Conservation (phyloP, 1,284 basidiomycete genomes). For the Puccinia novopanici region DNA sequence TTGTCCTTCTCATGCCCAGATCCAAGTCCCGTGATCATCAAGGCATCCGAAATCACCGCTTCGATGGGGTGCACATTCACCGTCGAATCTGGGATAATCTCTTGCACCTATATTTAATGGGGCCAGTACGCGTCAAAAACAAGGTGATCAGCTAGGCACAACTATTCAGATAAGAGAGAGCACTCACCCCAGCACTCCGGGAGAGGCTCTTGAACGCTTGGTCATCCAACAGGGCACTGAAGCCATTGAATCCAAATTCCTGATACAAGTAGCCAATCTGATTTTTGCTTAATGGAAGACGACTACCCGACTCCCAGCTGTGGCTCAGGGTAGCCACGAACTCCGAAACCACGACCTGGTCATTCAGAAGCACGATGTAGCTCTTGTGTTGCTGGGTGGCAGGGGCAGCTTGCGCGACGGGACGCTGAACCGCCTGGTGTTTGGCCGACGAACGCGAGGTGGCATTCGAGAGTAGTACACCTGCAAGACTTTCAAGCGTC, state of each 20-base stretch:
- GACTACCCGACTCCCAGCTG: neutral
- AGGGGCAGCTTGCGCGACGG: neutral
- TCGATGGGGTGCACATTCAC: slow-evolving; percentile 24
- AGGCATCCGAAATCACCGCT: slow-evolving; percentile 3
- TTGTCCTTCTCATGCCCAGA: neutral
- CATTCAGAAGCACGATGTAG: slow-evolving; percentile 25
- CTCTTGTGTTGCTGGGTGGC: neutral
- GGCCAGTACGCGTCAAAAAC: neutral
- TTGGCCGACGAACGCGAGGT: neutral
- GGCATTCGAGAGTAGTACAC: neutral
- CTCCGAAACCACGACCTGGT: slow-evolving; percentile 11
- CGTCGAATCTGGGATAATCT: slow-evolving; percentile 24
- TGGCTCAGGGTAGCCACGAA: slow-evolving; percentile 4
- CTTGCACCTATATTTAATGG: slow-evolving; percentile 26
- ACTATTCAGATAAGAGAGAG: neutral
- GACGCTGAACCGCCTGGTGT: neutral
- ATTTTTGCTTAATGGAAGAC: neutral
- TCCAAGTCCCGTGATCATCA: neutral
- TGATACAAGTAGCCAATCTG: slow-evolving; percentile 37
- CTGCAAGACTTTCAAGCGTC: neutral
- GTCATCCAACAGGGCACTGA: slow-evolving; percentile 31
- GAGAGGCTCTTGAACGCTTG: slow-evolving; percentile 30
- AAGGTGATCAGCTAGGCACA: no score
- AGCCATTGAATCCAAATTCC: slow-evolving; percentile 24
- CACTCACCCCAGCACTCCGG: slow-evolving; percentile 26